Base-by-base conservation (phyloP, 129 eudicot species). In the sunflower (Helianthus annuus) region DNA sequence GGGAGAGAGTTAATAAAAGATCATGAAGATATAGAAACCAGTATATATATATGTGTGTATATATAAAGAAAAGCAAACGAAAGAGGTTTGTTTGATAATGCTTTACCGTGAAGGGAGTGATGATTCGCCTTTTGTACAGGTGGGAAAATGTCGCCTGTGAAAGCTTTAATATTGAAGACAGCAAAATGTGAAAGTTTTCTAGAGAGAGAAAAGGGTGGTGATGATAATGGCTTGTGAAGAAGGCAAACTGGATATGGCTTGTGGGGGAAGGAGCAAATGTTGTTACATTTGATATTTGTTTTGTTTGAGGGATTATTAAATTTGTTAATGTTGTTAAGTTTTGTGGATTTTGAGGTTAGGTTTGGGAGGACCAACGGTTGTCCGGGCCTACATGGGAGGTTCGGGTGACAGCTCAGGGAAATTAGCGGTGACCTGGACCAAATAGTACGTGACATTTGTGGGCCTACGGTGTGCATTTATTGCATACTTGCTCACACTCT, bases 101-200 rank as follows among this genome's bases (percentile, higher is more conserved):
- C 44, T 29, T 59, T 29, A 13, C 44, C 65, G 65, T 59, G 64
- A 58, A 58, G 40, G 64, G 14, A 58, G 64, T 58, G 65, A 59
- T 59, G 34, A 11, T 59, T 59, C n/a, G 65, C 9, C 17, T 59
- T 59, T 59, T 42, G 46, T 42, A 42, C 42, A 29, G 66, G 45
- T 60, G 15, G 63, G 64, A 38, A 58, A 58, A 58, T 58, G 39
- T 24, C 16, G 66, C 44, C 17, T 42, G 66, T 60, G 66, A 60
- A 13, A 60, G 66, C 66, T 60, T 60, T 60, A 60, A 60, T 32
- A 40, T 8, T 1, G 17, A 32, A 24, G 6, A 29, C 64, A 58
- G 9, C 4, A 6, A 19, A 53, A 10, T 53, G 7, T 54, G 59
- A 6, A 16, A 54, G 0, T 9, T 24, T 24, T 27, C 40, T 58